Evolutionary conservation across 2,329 filamentous ascomycete species (phyloP).

Genomic region (Cercospora citrullina): DNA sequence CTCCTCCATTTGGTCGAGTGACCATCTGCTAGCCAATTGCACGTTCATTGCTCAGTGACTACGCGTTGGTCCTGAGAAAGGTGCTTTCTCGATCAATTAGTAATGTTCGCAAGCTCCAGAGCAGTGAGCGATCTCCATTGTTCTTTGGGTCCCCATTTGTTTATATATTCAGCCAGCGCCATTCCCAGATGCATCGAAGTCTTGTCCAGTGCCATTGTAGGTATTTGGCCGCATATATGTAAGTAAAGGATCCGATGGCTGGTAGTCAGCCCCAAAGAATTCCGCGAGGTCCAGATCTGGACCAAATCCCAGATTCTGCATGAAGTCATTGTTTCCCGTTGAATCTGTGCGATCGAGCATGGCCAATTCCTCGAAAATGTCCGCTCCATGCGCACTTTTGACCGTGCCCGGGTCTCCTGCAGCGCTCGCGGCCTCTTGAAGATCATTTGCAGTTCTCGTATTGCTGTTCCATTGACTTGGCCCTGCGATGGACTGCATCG

Average conservation of each 20-base stretch:
- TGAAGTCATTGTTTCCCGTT: conserved; percentile 62
- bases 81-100: background rate
- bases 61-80: background rate
- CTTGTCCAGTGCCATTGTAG: conserved; percentile 10
- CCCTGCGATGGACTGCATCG: conserved; percentile 8
- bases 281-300: conserved; percentile 62
- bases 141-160: background rate
- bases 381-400: conserved; percentile 27
- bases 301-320: conserved; percentile 66
- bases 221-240: conserved; percentile 39
- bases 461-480: conserved; percentile 16
- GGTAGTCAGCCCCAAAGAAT: conserved; percentile 47
- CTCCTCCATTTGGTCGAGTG: background rate
- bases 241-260: conserved; percentile 44
- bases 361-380: conserved; percentile 59
- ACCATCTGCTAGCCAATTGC: background rate
- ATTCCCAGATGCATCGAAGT: conserved; percentile 1
- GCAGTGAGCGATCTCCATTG: background rate
- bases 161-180: conserved; percentile 18
- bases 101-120: background rate
- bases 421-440: background rate
- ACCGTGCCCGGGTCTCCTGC: background rate
- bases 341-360: conserved; percentile 57
- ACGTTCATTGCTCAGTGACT: background rate
- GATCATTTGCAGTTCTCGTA: background rate